Conservation (phyloP, 345 rosid species). For the Conringia planisiliqua region DNA sequence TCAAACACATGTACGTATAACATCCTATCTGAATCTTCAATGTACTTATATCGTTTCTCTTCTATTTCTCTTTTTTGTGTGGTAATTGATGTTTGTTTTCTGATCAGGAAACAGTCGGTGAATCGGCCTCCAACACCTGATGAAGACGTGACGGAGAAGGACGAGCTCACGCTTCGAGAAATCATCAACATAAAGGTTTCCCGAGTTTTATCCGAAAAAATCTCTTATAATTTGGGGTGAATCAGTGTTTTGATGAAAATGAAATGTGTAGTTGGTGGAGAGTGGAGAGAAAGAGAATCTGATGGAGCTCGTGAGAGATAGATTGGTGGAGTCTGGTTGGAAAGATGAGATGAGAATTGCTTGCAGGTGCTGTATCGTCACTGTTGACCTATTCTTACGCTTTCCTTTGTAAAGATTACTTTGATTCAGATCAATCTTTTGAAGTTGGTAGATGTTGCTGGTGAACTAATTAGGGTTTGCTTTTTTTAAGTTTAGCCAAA, state of each 20-base stretch:
- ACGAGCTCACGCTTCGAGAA: conserved; percentile 55
- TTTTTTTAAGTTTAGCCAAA: background rate
- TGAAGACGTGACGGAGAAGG: conserved; percentile 34
- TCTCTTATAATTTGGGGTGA: background rate
- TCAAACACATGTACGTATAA: conserved; percentile 14
- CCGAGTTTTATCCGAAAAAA: background rate
- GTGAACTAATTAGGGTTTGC: background rate
- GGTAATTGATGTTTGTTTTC: background rate
- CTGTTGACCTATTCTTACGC: background rate
- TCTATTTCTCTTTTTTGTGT: background rate
- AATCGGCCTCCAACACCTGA: conserved; percentile 71
- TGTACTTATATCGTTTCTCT: background rate
- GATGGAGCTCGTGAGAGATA: conserved; percentile 72
- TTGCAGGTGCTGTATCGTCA: conserved; percentile 53
- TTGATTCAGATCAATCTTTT: conserved; percentile 3
- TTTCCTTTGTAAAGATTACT: background rate
- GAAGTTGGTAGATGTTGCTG: background rate
- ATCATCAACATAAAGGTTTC: conserved; percentile 61
- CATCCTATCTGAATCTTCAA: background rate
- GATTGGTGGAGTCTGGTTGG: conserved; percentile 80
- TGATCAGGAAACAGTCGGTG: conserved; percentile 56
- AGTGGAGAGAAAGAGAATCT: conserved; percentile 69
- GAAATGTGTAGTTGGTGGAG: conserved; percentile 49
- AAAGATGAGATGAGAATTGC: conserved; percentile 75
- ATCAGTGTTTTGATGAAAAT: background rate